Base-by-base conservation (phyloP, 768 basidiomycete genomes). In the Symmetrospora coprosmae region DNA sequence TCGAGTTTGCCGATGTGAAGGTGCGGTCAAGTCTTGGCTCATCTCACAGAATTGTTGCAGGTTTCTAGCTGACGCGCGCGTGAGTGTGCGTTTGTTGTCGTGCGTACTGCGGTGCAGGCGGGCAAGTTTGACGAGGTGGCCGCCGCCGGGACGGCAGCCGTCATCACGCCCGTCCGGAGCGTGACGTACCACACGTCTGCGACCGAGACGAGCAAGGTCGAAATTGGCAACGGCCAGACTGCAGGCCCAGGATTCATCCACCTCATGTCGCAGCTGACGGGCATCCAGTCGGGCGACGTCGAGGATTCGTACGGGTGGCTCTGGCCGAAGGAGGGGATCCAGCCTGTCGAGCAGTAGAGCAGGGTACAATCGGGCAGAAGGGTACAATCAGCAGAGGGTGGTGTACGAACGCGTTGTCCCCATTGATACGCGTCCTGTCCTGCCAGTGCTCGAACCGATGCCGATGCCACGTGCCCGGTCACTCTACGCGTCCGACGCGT, bases 81-180 rank as follows among this genome's bases (percentile, higher is more conserved):
- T 13, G 19, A 13, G 38, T 13, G 19, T 13, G 19, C 13, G 19
- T 39, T 39, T 13, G 38, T n/a, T 39, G 13, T n/a, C 14, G 38
- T 13, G 38, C 19, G 38, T 39, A 13, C 39, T 55, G 38, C 34
- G 33, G 9, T 9, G 17, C 59, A 60, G 46, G 50, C 63, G 1
- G 65, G 66, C n/a, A 56, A 35, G 3, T 64, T 69, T n/a, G 53
- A 51, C 17, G 68, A 69, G 55, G 62, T 66, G 37, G 58, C 66
- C 31, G 69, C 69, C 1, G 66, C 65, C 35, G 69, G 69, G 5
- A 69, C 68, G 1, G 68, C 67, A 8, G 68, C 68, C 1, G 66
- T 68, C n/a, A 62, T 69, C 45, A 70, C 69, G 4, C 65, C 69
- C n/a, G 60, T 70, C 39, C 61, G 65, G 21, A 64, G 65, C 16